A percentile compares a stretch with the other conserved stretches of the same genome.
phyloP scores from a whole-genome alignment of 2,329 filamentous ascomycete genomes.

The Pyrenophora seminiperda region DNA sequence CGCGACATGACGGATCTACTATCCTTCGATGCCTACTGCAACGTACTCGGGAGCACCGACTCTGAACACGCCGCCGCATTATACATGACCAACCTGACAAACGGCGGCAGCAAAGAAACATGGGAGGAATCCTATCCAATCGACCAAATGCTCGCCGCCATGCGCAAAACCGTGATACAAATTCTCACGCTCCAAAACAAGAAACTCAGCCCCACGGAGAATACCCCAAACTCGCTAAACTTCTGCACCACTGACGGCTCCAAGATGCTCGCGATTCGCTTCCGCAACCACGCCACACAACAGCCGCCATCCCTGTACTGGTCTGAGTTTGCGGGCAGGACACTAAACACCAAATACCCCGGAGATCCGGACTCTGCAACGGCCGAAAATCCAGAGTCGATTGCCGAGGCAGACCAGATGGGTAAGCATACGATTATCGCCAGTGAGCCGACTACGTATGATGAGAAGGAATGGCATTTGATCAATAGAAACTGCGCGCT shows the following conservation, averaged over 20 bases:
- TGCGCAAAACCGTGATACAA: slow-evolving; percentile 55
- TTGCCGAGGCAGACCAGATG: slow-evolving; percentile 49
- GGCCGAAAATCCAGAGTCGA: slow-evolving; percentile 41
- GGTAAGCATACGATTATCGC: slow-evolving; percentile 60
- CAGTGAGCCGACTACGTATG: slow-evolving; percentile 61
- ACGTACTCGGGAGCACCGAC: slow-evolving; percentile 58
- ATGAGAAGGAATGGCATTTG: slow-evolving; percentile 58
- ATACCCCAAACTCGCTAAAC: slow-evolving; percentile 57
- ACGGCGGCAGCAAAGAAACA: slow-evolving; percentile 41
- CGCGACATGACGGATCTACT: slow-evolving; percentile 54
- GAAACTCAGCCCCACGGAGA: slow-evolving; percentile 44
- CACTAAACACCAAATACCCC: slow-evolving; percentile 59
- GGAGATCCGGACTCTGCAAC: slow-evolving; percentile 53
- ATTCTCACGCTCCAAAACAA: slow-evolving; percentile 55
- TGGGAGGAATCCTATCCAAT: slow-evolving; percentile 54
- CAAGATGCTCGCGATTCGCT: slow-evolving; percentile 57
- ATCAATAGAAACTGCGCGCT: slow-evolving; percentile 56
- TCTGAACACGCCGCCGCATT: slow-evolving; percentile 59
- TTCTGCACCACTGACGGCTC: slow-evolving; percentile 59
- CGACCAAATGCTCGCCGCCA: slow-evolving; percentile 52
- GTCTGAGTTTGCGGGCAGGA: slow-evolving; percentile 56
- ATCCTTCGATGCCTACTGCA: slow-evolving; percentile 55
- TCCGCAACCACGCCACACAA: slow-evolving; percentile 58
- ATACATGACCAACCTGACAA: slow-evolving; percentile 55
- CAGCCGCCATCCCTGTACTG: slow-evolving; percentile 60